Conservation (phyloP, 176 grass and related monocot genomes). For the Ampelocalamus luodianensis region DNA sequence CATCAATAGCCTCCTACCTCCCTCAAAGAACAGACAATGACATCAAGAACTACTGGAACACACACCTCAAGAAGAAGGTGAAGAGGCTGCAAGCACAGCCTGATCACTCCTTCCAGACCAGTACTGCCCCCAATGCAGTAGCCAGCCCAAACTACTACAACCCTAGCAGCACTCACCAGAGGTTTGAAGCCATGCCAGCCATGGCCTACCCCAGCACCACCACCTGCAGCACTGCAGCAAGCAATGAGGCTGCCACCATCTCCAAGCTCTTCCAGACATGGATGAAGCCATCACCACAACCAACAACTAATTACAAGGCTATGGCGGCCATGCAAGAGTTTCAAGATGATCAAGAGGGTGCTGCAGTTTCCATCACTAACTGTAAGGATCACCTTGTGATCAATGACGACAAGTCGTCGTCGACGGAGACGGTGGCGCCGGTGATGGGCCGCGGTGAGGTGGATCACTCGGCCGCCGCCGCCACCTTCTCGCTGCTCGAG, state of each 20-base stretch:
- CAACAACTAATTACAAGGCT: constrained; percentile 18
- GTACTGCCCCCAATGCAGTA: constrained; percentile 15
- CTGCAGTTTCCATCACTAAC: neutral
- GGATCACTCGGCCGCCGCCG: neutral
- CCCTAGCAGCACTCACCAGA: constrained; percentile 35
- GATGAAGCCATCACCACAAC: constrained; percentile 37
- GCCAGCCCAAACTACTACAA: constrained; percentile 53
- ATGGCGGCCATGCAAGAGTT: constrained; percentile 39
- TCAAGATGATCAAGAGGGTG: constrained; percentile 8
- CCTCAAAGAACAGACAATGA: constrained; percentile 64
- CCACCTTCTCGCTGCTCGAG: constrained; percentile 56
- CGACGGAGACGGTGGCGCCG: constrained; percentile 24
- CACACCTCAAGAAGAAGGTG: constrained; percentile 68
- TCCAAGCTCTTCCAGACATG: constrained; percentile 51
- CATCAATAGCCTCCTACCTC: constrained; percentile 67
- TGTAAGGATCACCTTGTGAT: constrained; percentile 30
- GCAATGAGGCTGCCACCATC: constrained; percentile 16
- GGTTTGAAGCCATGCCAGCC: constrained; percentile 37
- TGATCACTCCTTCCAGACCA: constrained; percentile 45
- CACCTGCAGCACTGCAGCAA: neutral
- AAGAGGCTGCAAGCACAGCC: constrained; percentile 55
- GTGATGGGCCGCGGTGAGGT: neutral
- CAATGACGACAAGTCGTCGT: neutral
- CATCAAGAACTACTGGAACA: constrained; percentile 78
- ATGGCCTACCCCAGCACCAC: constrained; percentile 29